phyloP scores from a whole-genome alignment of 805 yeast species.

The Middelhovenomyces tepae region DNA sequence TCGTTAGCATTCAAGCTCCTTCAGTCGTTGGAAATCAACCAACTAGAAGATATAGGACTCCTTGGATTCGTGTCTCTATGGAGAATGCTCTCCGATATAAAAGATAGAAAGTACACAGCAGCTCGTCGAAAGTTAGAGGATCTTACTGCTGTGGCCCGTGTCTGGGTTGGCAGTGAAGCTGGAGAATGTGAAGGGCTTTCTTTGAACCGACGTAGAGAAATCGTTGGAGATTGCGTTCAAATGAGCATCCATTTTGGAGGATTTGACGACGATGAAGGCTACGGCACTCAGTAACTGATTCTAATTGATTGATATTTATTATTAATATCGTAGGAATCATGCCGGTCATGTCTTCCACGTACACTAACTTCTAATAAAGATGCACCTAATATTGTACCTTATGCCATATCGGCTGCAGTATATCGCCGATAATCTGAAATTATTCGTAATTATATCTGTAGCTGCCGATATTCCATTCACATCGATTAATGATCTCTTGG shows the following conservation, averaged over 20 bases:
- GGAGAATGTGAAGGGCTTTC: conserved; percentile 23
- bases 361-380: too few relatives aligned
- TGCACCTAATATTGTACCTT: too few relatives aligned
- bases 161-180: conserved; percentile 29
- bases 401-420: too few relatives aligned
- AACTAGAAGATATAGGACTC: conserved; percentile 19
- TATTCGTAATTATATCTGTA: too few relatives aligned
- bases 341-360: too few relatives aligned
- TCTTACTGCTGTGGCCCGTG: conserved; percentile 20
- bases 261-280: conserved; percentile 23
- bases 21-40: conserved; percentile 9
- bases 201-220: conserved; percentile 20
- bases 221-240: conserved; percentile 26
- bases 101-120: conserved; percentile 10
- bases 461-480: too few relatives aligned
- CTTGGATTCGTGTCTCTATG: conserved; percentile 26
- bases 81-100: conserved; percentile 15
- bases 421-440: too few relatives aligned
- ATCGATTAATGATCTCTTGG: conserved; percentile 61
- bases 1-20: conserved; percentile 12
- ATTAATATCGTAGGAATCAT: too few relatives aligned
- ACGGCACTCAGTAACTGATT: conserved; percentile 13
- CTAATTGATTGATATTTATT: conserved; percentile 1
- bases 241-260: conserved; percentile 26
- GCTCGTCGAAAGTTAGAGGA: conserved; percentile 16